Base-by-base conservation (phyloP, 495 filamentous ascomycete species). In the Filosporella fistucella region DNA sequence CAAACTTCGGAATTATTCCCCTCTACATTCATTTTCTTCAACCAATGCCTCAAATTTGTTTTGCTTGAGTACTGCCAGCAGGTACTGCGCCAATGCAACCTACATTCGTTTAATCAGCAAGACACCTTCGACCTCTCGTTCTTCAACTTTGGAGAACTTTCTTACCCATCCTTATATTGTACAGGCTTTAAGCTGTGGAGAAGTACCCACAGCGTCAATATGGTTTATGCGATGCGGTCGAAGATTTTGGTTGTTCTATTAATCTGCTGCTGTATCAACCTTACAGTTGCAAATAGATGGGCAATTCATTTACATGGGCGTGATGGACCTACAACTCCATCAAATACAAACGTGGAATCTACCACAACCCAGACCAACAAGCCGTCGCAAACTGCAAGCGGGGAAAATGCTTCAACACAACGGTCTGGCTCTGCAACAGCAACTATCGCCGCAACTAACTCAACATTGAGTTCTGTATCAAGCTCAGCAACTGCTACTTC, bases 231-330 rank as follows among this genome's bases (percentile, higher is more conserved):
- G 8, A 55, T 44, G 44, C 14, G 45, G 14, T 46, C 40, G 10
- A 52, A 49, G 22, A 10, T 47, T 46, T 34, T 55, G 17, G 44
- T 39, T 16, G 11, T 55, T 10, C n/a, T 52, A 10, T 25, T 52
- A 16, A 39, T 59, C 36, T 59, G 32, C 51, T 47, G 52, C 25
- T 55, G 45, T 44, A 45, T 58, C 46, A 55, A 49, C 34, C 18
- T 59, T 16, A n/a, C 49, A 26, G 18, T 50, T 22, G 56, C 48
- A 4, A 35, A 51, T 14, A 30, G 28, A 45, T 18, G 42, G 26
- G 42, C 25, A 28, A 16, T 46, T 42, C 25, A 47, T 33, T 21
- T 53, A n/a, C 33, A 51, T 9, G 28, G 44, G 36, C 46, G 55
- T 16, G 45, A 54, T 38, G 45, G 18, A 17, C 23, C 45, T 36